Evolutionary conservation across 208 protist species (phyloP), one percentile per base, ranked within the genome.

Genomic region (Leishmania tarentolae): DNA sequence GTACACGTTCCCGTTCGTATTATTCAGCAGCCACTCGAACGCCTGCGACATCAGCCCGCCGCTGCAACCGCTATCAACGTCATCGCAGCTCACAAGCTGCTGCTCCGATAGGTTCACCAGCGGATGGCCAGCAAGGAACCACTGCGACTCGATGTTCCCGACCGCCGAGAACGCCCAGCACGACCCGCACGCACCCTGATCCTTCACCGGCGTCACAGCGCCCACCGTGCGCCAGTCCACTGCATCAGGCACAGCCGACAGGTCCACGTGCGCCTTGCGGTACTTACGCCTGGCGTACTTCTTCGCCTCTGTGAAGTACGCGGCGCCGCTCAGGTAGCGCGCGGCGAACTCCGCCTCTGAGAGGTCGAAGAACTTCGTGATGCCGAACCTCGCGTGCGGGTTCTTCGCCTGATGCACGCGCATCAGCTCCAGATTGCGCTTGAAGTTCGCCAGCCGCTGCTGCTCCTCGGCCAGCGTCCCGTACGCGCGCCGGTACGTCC

Each of bases 151-250:
- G 44, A 95, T 93, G 84, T 89, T 92, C 56, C 90, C 92, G 31
- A 90, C 84, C 24, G 92, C 72, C 11, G 93, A 96, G 90, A 99
- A 99, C 46, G 97, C 81, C 98, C 98, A 99, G 92, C 98, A 99
- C 5, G 92, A 97, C 75, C 98, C 98, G 86, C 98, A 99, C 47
- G 74, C 70, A 57, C 94, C 95, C 91, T 99, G 98, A 85, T 99
- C 93, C 90, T 99, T 99, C 52, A 99, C 97, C 17, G 79, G 83
- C 6, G 95, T 97, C 75, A 99, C 96, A 21, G 91, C 94, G 59
- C 94, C 94, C 76, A 95, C 89, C 44, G 75, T n/a, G 42, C 93
- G 89, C 97, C 96, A 98, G 88, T 99, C 95, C 72, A 63, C 63
- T 70, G 11, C 40, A 31, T 35, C 68, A 61, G 53, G 70, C 31